Conservation (phyloP, 2,329 filamentous ascomycete species). For the Golovinomyces cichoracearum region DNA sequence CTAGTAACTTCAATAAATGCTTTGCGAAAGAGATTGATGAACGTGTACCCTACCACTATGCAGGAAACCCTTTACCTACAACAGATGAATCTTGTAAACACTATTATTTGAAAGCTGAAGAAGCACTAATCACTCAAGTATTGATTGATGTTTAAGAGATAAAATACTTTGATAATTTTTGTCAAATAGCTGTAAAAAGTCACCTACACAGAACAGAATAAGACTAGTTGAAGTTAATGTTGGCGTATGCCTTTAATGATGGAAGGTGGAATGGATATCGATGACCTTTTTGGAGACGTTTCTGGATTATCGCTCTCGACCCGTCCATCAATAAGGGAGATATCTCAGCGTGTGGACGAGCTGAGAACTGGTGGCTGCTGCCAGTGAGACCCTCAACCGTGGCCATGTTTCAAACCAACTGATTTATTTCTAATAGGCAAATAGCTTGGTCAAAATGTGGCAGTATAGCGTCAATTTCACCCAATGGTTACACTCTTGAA, state of each 20-base stretch:
- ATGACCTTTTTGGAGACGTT: conserved; percentile 52
- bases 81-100: too few relatives aligned
- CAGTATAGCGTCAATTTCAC: conserved; percentile 55
- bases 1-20: too few relatives aligned
- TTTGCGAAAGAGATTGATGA: too few relatives aligned
- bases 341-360: conserved; percentile 51
- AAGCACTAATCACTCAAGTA: too few relatives aligned
- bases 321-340: conserved; percentile 32
- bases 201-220: too few relatives aligned
- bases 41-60: too few relatives aligned
- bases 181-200: too few relatives aligned
- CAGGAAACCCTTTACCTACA: too few relatives aligned
- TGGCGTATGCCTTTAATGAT: conserved; percentile 26
- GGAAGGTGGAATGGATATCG: conserved; percentile 30
- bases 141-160: too few relatives aligned
- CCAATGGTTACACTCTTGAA: conserved; percentile 43
- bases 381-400: conserved; percentile 35
- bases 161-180: too few relatives aligned
- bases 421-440: conserved; percentile 25
- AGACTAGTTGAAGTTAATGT: too few relatives aligned
- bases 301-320: conserved; percentile 31
- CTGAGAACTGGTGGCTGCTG: conserved; percentile 50
- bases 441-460: conserved; percentile 75
- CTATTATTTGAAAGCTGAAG: too few relatives aligned
- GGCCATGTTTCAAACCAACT: not conserved